Evolutionary conservation across 2,329 filamentous ascomycete species (phyloP).

Genomic region (Phyllosticta citribraziliensis): DNA sequence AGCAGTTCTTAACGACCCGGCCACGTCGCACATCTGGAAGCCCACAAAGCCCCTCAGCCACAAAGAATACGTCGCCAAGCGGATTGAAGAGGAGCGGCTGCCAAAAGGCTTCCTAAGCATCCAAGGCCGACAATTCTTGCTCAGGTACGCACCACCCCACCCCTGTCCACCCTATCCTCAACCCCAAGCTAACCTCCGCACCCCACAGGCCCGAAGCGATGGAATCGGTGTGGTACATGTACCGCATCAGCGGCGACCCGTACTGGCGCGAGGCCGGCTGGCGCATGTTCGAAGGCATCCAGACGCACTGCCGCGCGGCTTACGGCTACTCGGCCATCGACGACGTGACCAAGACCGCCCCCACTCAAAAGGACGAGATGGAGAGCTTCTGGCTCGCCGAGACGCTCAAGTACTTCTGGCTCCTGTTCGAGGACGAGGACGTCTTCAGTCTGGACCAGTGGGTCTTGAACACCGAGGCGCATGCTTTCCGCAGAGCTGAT

Average conservation of each 20-base stretch:
- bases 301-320: conserved; percentile 50
- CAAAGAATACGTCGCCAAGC: conserved; percentile 26
- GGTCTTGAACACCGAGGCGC: conserved; percentile 46
- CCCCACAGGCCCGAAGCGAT: conserved; percentile 57
- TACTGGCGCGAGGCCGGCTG: conserved; percentile 60
- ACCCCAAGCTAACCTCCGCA: background rate
- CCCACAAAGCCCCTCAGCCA: conserved; percentile 20
- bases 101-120: conserved; percentile 48
- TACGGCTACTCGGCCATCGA: conserved; percentile 56
- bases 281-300: conserved; percentile 61
- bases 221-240: conserved; percentile 71
- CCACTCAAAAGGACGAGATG: conserved; percentile 50
- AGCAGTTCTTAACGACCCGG: background rate
- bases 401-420: conserved; percentile 58
- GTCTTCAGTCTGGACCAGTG: conserved; percentile 54
- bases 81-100: conserved; percentile 36
- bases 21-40: conserved; percentile 9
- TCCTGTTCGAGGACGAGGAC: conserved; percentile 51
- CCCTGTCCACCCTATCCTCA: background rate
- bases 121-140: conserved; percentile 50
- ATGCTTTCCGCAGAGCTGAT: conserved; percentile 29
- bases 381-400: conserved; percentile 68
- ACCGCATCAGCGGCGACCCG: conserved; percentile 58
- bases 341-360: conserved; percentile 49
- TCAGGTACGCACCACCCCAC: conserved; percentile 35